Evolutionary conservation across 2,329 filamentous ascomycete genomes (phyloP), one percentile per base, ranked within the genome.

Genomic region (Sordariomycetes sp.): DNA sequence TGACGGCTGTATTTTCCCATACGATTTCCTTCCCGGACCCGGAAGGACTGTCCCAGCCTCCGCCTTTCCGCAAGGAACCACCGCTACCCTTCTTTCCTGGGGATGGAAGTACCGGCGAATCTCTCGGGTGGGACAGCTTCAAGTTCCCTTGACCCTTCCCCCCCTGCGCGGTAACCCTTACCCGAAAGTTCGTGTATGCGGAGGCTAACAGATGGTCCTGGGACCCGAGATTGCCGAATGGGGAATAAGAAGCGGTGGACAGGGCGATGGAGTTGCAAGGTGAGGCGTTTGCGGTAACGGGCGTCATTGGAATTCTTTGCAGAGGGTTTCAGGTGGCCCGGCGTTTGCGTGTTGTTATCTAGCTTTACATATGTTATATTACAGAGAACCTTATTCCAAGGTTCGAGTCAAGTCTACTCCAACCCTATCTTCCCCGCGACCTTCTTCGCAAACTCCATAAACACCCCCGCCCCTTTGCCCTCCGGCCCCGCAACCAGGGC

Each of bases 401-500:
- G 16, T 14, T 46, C 40, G 40, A 46, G n/a, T 8, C 16, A 16
- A n/a, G 7, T 18, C 40, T 46, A 46, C 40, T n/a, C 40, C 54
- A 74, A 59, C 35, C 65, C 65, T 60, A 84, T 74, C 64, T 76
- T 80, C 1, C 62, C 66, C 16, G 69, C 74, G 34, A 87, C 74
- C 28, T 73, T 70, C 58, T 79, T 74, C 1, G 89, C 89, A 68
- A 96, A 85, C 20, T 77, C 74, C 59, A 86, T 72, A 68, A 97
- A 99, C 1, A 85, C 83, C 57, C 77, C 74, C 0, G 89, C 87
- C 64, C 89, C 82, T 35, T 82, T 79, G 64, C 90, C 91, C 1
- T 84, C 78, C 8, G 93, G 90, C 70, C 96, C 90, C 1, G 90
- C 82, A 2, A 96, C 90, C 0, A 97, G 89, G 1, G 92, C 97